Evolutionary conservation across 2,329 filamentous ascomycete genomes (phyloP).

Genomic region (Cryphonectria radicalis): DNA sequence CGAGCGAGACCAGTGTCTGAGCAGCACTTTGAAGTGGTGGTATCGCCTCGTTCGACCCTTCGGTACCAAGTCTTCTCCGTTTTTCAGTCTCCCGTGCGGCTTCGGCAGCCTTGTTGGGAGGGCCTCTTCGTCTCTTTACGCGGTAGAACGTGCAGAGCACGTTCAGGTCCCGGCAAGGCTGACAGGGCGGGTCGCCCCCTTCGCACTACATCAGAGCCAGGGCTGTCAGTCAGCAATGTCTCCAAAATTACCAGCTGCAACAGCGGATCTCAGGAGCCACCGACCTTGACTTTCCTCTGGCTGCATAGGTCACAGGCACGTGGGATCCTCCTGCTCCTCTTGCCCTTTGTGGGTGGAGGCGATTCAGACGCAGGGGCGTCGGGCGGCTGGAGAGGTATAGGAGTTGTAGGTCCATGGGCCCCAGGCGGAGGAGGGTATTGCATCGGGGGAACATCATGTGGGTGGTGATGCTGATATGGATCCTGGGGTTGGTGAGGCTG

Average conservation of each 20-base stretch:
- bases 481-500: constrained; percentile 11
- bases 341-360: not conserved
- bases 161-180: constrained; percentile 59
- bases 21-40: constrained; percentile 52
- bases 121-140: constrained; percentile 61
- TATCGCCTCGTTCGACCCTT: constrained; percentile 33
- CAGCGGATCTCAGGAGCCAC: constrained; percentile 11
- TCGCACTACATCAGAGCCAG: constrained; percentile 47
- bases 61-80: constrained; percentile 45
- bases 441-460: not conserved
- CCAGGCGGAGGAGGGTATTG: constrained; percentile 21
- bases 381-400: constrained; percentile 9
- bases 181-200: constrained; percentile 59
- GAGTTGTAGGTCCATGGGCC: constrained; percentile 17
- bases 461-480: constrained; percentile 8
- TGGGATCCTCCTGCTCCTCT: constrained; percentile 59
- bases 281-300: constrained; percentile 62
- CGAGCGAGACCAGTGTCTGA: constrained; percentile 53
- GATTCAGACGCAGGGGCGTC: constrained; percentile 5
- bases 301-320: constrained; percentile 67
- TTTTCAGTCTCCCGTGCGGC: constrained; percentile 56
- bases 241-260: not conserved
- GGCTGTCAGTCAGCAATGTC: constrained; percentile 21
- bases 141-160: constrained; percentile 63
- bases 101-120: constrained; percentile 63